These are phyloP conservation scores for Hericium alpestre DNA, from an alignment of 768 basidiomycete genomes.

Conservation along the genomic window DNA sequence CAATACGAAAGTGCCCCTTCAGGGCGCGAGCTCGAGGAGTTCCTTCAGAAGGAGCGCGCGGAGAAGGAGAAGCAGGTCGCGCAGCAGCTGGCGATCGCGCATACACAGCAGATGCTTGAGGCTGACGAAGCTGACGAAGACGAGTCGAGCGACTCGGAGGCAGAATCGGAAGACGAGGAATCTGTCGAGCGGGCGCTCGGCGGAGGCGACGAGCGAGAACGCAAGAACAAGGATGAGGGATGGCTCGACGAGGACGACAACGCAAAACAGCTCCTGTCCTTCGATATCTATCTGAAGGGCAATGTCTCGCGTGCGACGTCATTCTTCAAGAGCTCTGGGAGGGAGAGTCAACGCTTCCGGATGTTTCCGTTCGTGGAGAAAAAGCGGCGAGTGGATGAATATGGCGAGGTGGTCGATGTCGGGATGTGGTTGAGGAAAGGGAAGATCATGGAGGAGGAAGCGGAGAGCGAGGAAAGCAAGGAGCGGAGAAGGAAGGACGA, in stretches of 20 bases:
- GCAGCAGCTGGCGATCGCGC: conserved; percentile 71
- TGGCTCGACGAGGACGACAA: conserved; percentile 51
- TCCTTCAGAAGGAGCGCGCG: conserved; percentile 63
- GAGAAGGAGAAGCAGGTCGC: conserved; percentile 79
- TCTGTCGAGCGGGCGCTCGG: conserved; percentile 47
- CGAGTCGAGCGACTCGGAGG: conserved; percentile 60
- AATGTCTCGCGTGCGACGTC: conserved; percentile 79
- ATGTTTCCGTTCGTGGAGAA: conserved; percentile 98
- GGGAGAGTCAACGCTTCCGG: conserved; percentile 71
- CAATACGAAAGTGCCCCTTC: conserved; percentile 79
- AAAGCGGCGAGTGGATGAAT: conserved; percentile 85
- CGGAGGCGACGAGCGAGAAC: conserved; percentile 23
- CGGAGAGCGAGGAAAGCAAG: conserved; percentile 70
- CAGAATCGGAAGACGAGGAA: conserved; percentile 56
- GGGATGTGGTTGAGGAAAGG: conserved; percentile 93
- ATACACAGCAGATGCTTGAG: conserved; percentile 83
- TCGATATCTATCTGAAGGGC: conserved; percentile 96
- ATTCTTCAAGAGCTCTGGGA: conserved; percentile 73
- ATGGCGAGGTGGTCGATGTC: conserved; percentile 91
- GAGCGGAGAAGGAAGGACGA: conserved; percentile 71
- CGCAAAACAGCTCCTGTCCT: conserved; percentile 66
- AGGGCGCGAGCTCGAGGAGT: conserved; percentile 82
- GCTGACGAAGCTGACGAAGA: conserved; percentile 86
- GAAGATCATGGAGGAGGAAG: conserved; percentile 83
- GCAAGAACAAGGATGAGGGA: conserved; percentile 29